Evolutionary conservation across 163 green algal species (phyloP).

Genomic region (Volvox carteri): DNA sequence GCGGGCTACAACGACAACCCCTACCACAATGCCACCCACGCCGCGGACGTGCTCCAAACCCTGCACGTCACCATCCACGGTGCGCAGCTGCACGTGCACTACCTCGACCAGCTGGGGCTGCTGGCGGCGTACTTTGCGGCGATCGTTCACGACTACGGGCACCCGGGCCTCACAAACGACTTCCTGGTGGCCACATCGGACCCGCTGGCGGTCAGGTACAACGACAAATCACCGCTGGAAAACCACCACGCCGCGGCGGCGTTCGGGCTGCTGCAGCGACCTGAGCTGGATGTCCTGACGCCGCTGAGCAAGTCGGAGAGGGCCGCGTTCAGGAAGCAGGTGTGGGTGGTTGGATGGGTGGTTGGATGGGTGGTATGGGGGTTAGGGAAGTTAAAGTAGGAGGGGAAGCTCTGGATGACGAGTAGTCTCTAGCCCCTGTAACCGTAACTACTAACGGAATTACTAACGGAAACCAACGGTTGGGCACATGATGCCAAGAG

Average conservation of each 20-base stretch:
- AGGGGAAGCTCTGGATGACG: neutral
- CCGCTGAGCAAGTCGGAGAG: neutral
- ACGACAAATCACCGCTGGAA: conserved; percentile 46
- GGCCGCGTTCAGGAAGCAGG: conserved; percentile 40
- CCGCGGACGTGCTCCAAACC: conserved; percentile 85
- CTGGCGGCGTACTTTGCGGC: conserved; percentile 57
- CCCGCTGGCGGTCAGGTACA: conserved; percentile 56
- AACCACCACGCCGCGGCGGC: conserved; percentile 44
- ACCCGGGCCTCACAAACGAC: conserved; percentile 88
- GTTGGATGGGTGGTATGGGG: neutral
- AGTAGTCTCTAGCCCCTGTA: neutral
- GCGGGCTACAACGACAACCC: conserved; percentile 70
- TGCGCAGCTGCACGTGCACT: conserved; percentile 45
- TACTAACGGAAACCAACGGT: neutral
- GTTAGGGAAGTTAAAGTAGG: neutral
- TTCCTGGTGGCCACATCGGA: conserved; percentile 80
- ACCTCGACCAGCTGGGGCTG: conserved; percentile 37
- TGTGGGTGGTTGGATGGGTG: neutral
- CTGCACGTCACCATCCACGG: conserved; percentile 70
- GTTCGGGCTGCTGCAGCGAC: conserved; percentile 1
- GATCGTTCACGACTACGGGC: conserved; percentile 84
- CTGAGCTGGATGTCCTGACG: conserved; percentile 14
- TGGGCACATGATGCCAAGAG: too few relatives aligned
- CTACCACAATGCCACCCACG: conserved; percentile 89
- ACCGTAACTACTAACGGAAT: neutral